Conservation (phyloP, 306 rosid species). For the Fagus crenata region DNA sequence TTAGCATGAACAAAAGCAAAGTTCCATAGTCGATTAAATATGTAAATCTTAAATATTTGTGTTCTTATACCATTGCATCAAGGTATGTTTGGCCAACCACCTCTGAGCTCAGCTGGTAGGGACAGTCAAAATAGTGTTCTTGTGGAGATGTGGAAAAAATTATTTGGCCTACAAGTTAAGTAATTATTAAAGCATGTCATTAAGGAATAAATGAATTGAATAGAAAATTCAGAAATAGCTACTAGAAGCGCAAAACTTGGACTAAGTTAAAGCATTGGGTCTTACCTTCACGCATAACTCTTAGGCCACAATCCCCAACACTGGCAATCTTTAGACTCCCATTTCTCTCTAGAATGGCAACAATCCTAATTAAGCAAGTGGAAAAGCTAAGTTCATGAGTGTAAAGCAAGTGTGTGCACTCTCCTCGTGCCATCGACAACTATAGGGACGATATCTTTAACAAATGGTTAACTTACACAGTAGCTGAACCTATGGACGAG, state of each 20-base stretch:
- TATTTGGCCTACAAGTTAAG: slow-evolving; percentile 48
- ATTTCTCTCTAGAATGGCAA: slow-evolving; percentile 78
- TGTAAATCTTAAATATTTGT: not conserved
- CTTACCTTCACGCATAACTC: slow-evolving; percentile 72
- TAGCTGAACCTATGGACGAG: slow-evolving; percentile 84
- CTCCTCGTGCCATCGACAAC: not conserved
- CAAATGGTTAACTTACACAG: slow-evolving; percentile 58
- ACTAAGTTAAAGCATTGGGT: slow-evolving; percentile 18
- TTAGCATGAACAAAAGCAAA: not conserved
- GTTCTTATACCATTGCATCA: slow-evolving; percentile 66
- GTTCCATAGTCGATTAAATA: not conserved
- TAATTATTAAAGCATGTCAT: slow-evolving; percentile 17
- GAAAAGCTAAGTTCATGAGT: not conserved
- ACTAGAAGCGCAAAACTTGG: slow-evolving; percentile 7
- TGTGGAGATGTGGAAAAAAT: slow-evolving; percentile 79
- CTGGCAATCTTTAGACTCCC: slow-evolving; percentile 84
- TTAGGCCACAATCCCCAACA: slow-evolving; percentile 92
- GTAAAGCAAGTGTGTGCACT: not conserved
- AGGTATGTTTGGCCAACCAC: slow-evolving; percentile 82
- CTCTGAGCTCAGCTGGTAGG: slow-evolving; percentile 86
- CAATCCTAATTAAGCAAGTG: slow-evolving; percentile 47
- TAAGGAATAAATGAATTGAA: not conserved
- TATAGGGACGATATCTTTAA: not conserved
- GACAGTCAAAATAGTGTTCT: slow-evolving; percentile 94
- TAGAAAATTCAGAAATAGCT: not conserved